Evolutionary conservation across 768 basidiomycete genomes (phyloP), one percentile per base, ranked within the genome.

Genomic region (Clitopilus passeckerianus): DNA sequence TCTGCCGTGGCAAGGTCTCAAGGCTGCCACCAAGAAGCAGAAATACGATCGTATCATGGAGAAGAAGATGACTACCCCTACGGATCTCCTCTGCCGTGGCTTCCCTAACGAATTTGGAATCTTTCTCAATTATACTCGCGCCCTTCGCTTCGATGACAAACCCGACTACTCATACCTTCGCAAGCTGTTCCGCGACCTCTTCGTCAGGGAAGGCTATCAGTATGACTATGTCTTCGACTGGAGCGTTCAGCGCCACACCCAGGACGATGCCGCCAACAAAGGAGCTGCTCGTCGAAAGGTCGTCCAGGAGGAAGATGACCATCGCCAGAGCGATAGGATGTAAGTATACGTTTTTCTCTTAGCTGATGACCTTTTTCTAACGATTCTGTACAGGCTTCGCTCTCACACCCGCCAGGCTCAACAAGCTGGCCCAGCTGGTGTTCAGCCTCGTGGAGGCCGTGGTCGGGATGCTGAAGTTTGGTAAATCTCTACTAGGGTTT

Each of bases 11-110:
- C 97, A 99, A 75, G 97, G 97, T 60, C 86, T 99, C 72, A 99
- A 99, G 80, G 97, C 97, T 61, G 96, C 96, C 41, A 99, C 97
- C 60, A 99, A 99, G 93, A 99, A 99, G 86, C 97, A 99, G 83
- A 99, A 99, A 80, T 98, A 98, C 75, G 97, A 98, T 76, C 90
- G 97, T 61, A 99, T 99, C 80, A 99, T 99, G 97, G 97, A 99
- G 79, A 99, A 99, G 86, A 99, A 99, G 86, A 98, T 99, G 95
- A 98, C 97, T 35, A 97, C 95, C 0, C 93, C 95, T 14, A 95
- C 93, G 55, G 95, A 98, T 72, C 81, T 96, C 60, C 86, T 99
- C 27, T 98, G 96, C 80, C 95, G 96, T 65, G 95, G 93, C n/a
- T 98, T 97, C 85, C 96, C 97, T 62, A 95, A 95, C 80, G 97